Base-by-base conservation (phyloP, 306 rosid species). In the Gastrolobium villosum region DNA sequence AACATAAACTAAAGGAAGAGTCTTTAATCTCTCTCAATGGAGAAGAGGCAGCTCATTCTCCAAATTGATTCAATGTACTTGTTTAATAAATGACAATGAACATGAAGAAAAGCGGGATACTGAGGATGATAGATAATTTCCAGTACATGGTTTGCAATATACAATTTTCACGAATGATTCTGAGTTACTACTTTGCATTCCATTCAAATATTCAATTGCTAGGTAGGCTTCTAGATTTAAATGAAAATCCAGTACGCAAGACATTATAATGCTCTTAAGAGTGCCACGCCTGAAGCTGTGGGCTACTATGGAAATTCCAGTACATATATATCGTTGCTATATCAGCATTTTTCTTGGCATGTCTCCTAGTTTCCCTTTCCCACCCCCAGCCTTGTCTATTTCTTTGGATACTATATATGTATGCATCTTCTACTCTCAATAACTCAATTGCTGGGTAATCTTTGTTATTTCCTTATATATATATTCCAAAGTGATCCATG, bases 31-130 rank as follows among this genome's bases (percentile, higher is more conserved):
- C 26, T 20, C 26, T 20, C 26, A 20, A 20, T 20, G 26, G 26
- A 20, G 26, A 20, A 20, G 26, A 20, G 26, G 26, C 26, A 20
- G 26, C 26, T 20, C 26, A 20, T 20, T 20, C 26, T 20, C 26
- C 26, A 20, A 20, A 20, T 20, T 20, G 26, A 20, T 20, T 20
- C 26, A 20, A 20, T 20, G 26, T 20, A 20, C 26, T 20, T 20
- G 26, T 20, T 20, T 20, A 20, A 20, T 88, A 36, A 82, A 81
- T 65, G 80, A 76, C 46, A 77, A 65, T 61, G 85, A 85, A 72
- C 85, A 59, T 43, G 88, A 78, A 57, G 78, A 80, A 86, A 88
- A 78, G 75, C 72, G 63, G 78, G 68, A 65, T 79, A 74, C 78
- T 43, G 50, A 71, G 76, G 75, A 81, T 41, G 50, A 53, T 72